These are phyloP conservation scores for Sequoiadendron giganteum DNA, from an alignment of 75 land plant genomes.

Conservation along the genomic window DNA sequence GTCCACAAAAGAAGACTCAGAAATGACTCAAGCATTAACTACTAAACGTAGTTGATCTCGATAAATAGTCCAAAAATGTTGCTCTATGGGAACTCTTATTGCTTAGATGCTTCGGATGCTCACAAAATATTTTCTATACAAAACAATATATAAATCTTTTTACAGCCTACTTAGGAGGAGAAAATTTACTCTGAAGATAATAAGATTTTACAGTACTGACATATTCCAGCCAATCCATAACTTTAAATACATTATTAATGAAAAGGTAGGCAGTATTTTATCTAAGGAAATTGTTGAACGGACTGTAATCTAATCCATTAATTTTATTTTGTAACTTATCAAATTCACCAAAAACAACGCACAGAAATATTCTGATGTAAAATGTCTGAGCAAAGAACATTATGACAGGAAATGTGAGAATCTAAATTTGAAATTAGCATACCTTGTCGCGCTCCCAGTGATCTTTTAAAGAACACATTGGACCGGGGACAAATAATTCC, in stretches of 20 bases:
- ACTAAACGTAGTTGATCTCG: neutral
- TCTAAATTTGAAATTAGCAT: neutral
- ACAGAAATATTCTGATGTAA: neutral
- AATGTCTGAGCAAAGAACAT: too few species aligned
- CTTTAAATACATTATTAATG: neutral
- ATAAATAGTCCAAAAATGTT: neutral
- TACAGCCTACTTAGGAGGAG: neutral
- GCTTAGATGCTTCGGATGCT: neutral
- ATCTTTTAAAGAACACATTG: neutral
- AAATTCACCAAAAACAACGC: neutral
- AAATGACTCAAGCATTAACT: too few species aligned
- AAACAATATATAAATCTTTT: neutral
- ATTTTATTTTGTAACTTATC: neutral
- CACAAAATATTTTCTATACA: neutral
- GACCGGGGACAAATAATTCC: neutral
- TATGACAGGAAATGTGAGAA: neutral
- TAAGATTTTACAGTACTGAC: neutral
- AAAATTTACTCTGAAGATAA: neutral
- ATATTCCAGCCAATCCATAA: neutral
- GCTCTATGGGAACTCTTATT: neutral
- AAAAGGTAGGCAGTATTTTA: neutral
- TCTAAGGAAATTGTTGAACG: neutral
- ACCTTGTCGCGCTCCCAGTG: slow-evolving; percentile 3
- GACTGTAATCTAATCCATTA: neutral
- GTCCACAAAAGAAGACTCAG: too few species aligned